Conservation (phyloP, 495 filamentous ascomycete species). For the Cercophora samala region DNA sequence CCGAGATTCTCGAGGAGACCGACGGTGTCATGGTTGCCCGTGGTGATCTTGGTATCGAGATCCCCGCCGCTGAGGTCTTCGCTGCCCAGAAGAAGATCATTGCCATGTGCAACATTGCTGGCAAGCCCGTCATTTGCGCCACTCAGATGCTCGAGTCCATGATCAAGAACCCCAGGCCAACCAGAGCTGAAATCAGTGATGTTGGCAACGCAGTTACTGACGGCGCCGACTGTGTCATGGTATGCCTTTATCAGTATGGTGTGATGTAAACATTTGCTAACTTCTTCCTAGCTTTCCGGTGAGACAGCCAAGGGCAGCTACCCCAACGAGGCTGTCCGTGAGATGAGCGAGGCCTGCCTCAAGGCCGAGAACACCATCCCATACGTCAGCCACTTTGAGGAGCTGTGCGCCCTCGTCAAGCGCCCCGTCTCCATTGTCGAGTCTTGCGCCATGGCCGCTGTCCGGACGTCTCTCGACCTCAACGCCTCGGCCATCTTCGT, state of each 20-base stretch:
- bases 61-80: constrained; percentile 96
- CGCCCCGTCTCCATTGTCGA: constrained; percentile 82
- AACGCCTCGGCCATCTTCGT: constrained; percentile 94
- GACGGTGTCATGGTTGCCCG: constrained; percentile 99
- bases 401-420: constrained; percentile 76
- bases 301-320: constrained; percentile 98
- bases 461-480: constrained; percentile 88
- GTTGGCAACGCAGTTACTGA: constrained; percentile 97
- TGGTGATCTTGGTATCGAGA: constrained; percentile 98
- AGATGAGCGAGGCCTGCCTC: constrained; percentile 97
- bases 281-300: constrained; percentile 60
- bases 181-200: constrained; percentile 95
- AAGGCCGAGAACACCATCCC: constrained; percentile 94
- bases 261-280: too few relatives aligned
- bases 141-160: constrained; percentile 83
- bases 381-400: constrained; percentile 94
- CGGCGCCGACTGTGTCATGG: constrained; percentile 98
- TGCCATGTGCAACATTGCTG: constrained; percentile 98
- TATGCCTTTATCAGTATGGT: constrained; percentile 15
- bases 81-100: constrained; percentile 99
- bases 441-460: constrained; percentile 92
- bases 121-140: constrained; percentile 95
- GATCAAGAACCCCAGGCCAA: constrained; percentile 98
- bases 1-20: constrained; percentile 91
- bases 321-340: constrained; percentile 83